A percentile compares a stretch with the other conserved stretches of the same genome.
Conservation (phyloP, 345 rosid species). For the Jatropha curcas region DNA sequence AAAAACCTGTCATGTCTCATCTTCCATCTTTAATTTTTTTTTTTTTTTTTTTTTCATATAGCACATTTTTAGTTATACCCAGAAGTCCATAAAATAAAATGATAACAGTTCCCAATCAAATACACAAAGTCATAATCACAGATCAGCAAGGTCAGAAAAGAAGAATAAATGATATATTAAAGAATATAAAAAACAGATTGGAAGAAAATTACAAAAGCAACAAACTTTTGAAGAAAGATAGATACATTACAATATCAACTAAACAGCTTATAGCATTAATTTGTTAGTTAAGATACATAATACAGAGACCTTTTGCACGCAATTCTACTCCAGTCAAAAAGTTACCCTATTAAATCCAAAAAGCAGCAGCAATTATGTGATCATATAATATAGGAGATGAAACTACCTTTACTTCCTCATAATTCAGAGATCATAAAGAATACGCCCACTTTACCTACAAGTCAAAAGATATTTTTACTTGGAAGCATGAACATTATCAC, state of each 20-base stretch:
- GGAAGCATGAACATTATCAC: conserved; percentile 72
- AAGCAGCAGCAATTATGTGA: conserved; percentile 24
- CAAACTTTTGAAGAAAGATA: background rate
- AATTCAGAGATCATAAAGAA: conserved; percentile 98
- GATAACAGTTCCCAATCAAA: background rate
- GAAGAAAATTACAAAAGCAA: conserved; percentile 1
- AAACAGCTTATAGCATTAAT: background rate
- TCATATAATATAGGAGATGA: conserved; percentile 48
- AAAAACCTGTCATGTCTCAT: background rate
- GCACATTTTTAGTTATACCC: background rate
- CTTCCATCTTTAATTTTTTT: background rate
- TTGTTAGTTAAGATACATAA: background rate
- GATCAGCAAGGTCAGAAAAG: background rate
- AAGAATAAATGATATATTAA: background rate
- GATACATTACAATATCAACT: background rate
- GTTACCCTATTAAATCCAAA: conserved; percentile 30
- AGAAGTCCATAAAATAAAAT: background rate
- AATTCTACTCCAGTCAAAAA: conserved; percentile 14
- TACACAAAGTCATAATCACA: background rate
- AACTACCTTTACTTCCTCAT: conserved; percentile 98
- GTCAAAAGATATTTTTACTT: conserved; percentile 86
- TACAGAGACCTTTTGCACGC: background rate
- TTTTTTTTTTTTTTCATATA: background rate
- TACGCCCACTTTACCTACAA: conserved; percentile 99
- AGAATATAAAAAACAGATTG: background rate